phyloP scores from a whole-genome alignment of 441 rosid genomes.

The Corymbia citriodora region DNA sequence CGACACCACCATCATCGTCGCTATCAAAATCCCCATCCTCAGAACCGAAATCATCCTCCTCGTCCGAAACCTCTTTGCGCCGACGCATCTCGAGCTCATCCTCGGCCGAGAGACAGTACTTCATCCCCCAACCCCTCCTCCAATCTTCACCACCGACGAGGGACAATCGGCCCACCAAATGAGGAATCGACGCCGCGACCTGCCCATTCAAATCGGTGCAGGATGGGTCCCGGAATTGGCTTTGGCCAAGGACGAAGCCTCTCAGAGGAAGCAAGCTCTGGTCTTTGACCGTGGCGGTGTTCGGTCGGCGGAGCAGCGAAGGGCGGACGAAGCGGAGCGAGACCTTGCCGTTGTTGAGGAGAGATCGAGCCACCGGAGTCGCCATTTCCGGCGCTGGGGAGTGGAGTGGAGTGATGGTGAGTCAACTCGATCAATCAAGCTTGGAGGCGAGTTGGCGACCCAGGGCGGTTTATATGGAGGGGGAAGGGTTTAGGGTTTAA shows the following conservation, averaged over 20 bases:
- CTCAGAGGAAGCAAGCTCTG: neutral
- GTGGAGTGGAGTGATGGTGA: neutral
- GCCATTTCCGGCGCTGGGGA: neutral
- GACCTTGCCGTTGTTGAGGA: neutral
- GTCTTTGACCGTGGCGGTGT: neutral
- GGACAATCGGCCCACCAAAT: neutral
- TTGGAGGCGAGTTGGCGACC: neutral
- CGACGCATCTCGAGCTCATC: neutral
- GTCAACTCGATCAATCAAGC: neutral
- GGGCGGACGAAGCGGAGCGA: neutral
- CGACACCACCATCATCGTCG: neutral
- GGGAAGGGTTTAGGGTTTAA: neutral
- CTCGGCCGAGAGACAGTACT: accelerated
- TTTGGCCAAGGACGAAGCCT: neutral
- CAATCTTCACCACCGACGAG: neutral
- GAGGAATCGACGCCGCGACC: neutral
- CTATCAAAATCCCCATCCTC: neutral
- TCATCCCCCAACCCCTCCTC: neutral
- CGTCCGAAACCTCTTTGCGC: neutral
- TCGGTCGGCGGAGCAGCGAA: neutral
- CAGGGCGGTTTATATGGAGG: neutral
- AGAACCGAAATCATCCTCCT: neutral
- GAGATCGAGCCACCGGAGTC: neutral
- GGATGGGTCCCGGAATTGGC: neutral
- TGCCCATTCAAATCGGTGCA: neutral